phyloP scores from a whole-genome alignment of 768 basidiomycete genomes.

The Piloderma croceum region DNA sequence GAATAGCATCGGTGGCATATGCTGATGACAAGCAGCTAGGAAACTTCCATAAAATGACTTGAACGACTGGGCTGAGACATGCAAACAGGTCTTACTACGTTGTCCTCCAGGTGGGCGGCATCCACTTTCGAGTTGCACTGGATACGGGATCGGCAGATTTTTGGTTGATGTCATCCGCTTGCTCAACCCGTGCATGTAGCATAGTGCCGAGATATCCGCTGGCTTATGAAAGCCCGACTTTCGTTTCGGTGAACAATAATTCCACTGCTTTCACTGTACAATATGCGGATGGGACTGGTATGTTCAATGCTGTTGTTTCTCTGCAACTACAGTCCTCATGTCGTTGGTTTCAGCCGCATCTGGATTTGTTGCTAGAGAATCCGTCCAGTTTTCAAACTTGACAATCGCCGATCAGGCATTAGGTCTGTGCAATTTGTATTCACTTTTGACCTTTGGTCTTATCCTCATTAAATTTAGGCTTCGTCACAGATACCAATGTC shows the following conservation, averaged over 20 bases:
- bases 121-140: conserved; percentile 62
- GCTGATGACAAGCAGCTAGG: conserved; percentile 44
- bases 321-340: background rate
- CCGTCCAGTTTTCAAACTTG: conserved; percentile 53
- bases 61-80: no score
- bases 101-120: conserved; percentile 52
- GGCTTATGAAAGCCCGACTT: conserved; percentile 59
- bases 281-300: conserved; percentile 69
- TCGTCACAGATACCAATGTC: conserved; percentile 59
- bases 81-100: conserved; percentile 68
- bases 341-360: conserved; percentile 42
- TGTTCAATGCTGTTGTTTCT: conserved; percentile 19
- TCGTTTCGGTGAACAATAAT: conserved; percentile 55
- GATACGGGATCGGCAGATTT: conserved; percentile 74
- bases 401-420: conserved; percentile 58
- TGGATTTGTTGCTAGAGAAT: conserved; percentile 69
- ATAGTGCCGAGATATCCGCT: conserved; percentile 67
- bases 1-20: conserved; percentile 40
- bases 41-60: no score
- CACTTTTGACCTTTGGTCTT: conserved; percentile 1
- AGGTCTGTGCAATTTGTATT: conserved; percentile 38
- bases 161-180: conserved; percentile 65
- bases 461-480: conserved; percentile 32
- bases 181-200: conserved; percentile 49
- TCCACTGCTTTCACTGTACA: conserved; percentile 50